Evolutionary conservation across 2,329 filamentous ascomycete genomes (phyloP).

Genomic region (Xylaria sp.): DNA sequence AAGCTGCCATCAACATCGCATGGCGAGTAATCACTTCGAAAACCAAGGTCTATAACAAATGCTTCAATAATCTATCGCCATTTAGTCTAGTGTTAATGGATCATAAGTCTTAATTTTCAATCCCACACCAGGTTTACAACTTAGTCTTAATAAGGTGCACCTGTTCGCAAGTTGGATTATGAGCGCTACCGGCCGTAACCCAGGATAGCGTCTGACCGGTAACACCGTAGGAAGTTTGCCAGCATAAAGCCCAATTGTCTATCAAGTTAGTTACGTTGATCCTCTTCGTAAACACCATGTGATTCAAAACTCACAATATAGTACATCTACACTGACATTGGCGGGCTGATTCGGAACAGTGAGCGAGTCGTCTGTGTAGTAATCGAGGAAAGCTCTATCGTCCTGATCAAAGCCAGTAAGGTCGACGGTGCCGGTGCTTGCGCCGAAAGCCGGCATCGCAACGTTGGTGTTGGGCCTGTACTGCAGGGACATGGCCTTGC

Average conservation of each 20-base stretch:
- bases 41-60: too few species aligned
- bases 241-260: conserved; percentile 31
- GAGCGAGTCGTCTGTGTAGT: conserved; percentile 13
- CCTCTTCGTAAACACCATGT: too few species aligned
- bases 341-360: neutral
- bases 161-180: conserved; percentile 30
- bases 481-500: conserved; percentile 20
- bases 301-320: conserved; percentile 11
- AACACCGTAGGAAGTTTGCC: conserved; percentile 16
- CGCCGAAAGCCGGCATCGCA: conserved; percentile 14
- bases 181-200: conserved; percentile 17
- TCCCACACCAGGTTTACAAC: neutral
- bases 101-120: neutral
- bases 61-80: too few species aligned
- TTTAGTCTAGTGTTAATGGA: too few species aligned
- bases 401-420: conserved; percentile 16
- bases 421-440: conserved; percentile 3
- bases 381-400: conserved; percentile 11
- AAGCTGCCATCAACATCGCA: too few species aligned
- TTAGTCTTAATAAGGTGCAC: conserved; percentile 54
- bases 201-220: conserved; percentile 20
- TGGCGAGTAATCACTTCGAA: too few species aligned
- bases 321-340: conserved; percentile 1
- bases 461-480: conserved; percentile 29
- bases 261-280: neutral